Evolutionary conservation across 2,329 filamentous ascomycete species (phyloP).

Genomic region (Didymella arachidicola): DNA sequence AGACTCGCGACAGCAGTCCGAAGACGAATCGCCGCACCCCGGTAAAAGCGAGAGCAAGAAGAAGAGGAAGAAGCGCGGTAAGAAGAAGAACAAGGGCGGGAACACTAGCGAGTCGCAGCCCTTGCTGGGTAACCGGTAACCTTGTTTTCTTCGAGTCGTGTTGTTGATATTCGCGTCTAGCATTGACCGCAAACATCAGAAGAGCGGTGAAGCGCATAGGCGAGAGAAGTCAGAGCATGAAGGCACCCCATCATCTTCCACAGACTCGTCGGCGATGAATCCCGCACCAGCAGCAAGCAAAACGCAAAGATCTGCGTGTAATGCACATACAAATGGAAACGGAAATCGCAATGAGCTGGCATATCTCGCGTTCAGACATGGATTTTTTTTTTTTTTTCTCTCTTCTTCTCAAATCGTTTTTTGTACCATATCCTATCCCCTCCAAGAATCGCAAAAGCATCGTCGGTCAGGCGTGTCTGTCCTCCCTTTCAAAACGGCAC

Average conservation of each 20-base stretch:
- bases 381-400: background rate
- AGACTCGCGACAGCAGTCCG: conserved; percentile 30
- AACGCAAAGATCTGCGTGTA: background rate
- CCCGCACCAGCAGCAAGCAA: background rate
- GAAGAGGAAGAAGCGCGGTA: conserved; percentile 45
- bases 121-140: conserved; percentile 35
- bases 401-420: too few relatives aligned
- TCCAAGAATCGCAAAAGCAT: too few relatives aligned
- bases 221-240: too few relatives aligned
- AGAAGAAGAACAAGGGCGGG: conserved; percentile 49
- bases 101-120: conserved; percentile 44
- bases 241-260: too few relatives aligned
- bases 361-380: background rate
- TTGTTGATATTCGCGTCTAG: conserved; percentile 11
- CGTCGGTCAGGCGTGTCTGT: too few relatives aligned
- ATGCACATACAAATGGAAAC: conserved; percentile 9
- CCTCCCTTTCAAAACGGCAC: too few relatives aligned
- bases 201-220: background rate
- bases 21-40: conserved; percentile 33
- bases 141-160: conserved; percentile 9
- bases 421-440: conserved; percentile 19
- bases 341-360: too few relatives aligned
- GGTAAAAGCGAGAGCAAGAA: conserved; percentile 48
- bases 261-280: background rate
- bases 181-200: background rate